Percentiles rank a stretch among this genome's conserved stretches.
phyloP scores from a whole-genome alignment of 2,329 filamentous ascomycete species.

The Ploettnerulaceae sp. region DNA sequence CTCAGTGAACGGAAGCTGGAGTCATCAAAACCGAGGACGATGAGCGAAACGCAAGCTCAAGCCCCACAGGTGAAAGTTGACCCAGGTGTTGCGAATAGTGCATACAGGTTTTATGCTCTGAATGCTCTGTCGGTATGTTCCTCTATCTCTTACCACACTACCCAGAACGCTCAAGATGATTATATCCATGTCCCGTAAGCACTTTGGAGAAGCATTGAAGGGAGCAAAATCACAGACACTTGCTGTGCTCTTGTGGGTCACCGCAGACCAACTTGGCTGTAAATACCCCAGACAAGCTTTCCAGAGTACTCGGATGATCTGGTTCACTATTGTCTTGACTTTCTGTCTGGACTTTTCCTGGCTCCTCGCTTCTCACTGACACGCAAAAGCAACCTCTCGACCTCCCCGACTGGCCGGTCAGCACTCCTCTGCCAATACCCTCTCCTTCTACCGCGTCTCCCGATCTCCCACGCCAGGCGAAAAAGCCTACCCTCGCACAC shows the following conservation, averaged over 20 bases:
- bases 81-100: conserved; percentile 22
- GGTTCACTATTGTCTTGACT: no score
- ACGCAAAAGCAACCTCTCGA: no score
- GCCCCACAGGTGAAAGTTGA: conserved; percentile 28
- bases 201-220: no score
- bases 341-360: no score
- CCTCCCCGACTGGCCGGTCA: conserved; percentile 28
- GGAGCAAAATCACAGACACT: no score
- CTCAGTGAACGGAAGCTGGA: conserved; percentile 40
- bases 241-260: no score
- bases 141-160: background rate
- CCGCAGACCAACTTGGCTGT: no score
- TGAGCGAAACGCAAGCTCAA: conserved; percentile 27
- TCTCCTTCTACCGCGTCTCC: conserved; percentile 10
- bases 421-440: conserved; percentile 7
- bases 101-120: conserved; percentile 28
- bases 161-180: no score
- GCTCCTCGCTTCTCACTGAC: no score
- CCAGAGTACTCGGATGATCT: no score
- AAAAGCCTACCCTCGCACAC: conserved; percentile 21
- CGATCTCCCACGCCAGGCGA: conserved; percentile 20
- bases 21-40: conserved; percentile 26
- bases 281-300: no score
- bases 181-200: no score
- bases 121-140: conserved; percentile 29